Evolutionary conservation across 202 grass and related monocot genomes (phyloP).

Genomic region (Schoenoplectus triqueter): DNA sequence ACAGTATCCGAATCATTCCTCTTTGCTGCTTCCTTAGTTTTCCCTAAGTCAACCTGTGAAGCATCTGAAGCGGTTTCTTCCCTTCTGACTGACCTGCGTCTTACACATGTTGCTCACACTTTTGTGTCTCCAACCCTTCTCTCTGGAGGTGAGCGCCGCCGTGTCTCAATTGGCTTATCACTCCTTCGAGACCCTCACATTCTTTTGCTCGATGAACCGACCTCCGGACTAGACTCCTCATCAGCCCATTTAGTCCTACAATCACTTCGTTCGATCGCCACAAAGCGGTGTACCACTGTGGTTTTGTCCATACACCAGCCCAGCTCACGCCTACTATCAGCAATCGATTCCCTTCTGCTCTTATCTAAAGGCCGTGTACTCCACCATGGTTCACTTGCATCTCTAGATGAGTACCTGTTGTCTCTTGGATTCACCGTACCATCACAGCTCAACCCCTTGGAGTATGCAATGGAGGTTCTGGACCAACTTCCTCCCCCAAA

Average conservation of each 20-base stretch:
- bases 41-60: background rate
- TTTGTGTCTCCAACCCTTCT: constrained; percentile 58
- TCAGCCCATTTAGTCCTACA: constrained; percentile 75
- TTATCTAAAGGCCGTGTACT: constrained; percentile 76
- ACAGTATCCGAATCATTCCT: constrained; percentile 85
- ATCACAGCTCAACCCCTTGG: constrained; percentile 80
- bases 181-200: constrained; percentile 74
- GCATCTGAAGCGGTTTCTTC: constrained; percentile 33
- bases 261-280: constrained; percentile 73
- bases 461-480: constrained; percentile 86
- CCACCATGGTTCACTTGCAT: constrained; percentile 75
- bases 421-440: constrained; percentile 63
- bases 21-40: constrained; percentile 76
- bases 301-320: constrained; percentile 93
- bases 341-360: constrained; percentile 82
- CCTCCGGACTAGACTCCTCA: constrained; percentile 83
- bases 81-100: constrained; percentile 65
- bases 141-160: constrained; percentile 82
- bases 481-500: constrained; percentile 66
- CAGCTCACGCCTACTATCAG: constrained; percentile 84
- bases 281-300: constrained; percentile 57
- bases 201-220: constrained; percentile 92
- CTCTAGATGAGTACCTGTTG: constrained; percentile 69
- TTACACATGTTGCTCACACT: constrained; percentile 65
- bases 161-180: constrained; percentile 83